Conservation (phyloP, 163 green algal species). For the Volvox carteri region DNA sequence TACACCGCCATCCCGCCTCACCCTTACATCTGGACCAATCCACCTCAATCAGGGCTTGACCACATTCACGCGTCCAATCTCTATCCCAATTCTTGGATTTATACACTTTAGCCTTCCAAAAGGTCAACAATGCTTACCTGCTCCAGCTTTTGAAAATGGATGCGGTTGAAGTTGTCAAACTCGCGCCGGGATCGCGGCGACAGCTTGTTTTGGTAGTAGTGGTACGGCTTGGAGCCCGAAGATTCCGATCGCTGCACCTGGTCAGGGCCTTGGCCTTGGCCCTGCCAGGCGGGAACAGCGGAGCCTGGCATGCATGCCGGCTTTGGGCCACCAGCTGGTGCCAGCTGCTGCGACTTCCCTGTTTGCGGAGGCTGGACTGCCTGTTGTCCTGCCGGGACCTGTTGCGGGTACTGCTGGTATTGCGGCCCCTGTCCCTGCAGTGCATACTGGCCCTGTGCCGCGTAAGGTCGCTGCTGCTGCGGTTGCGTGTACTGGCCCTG, state of each 20-base stretch:
- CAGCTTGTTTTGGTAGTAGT: constrained; percentile 58
- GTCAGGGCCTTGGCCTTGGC: not conserved
- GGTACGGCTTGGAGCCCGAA: constrained; percentile 7
- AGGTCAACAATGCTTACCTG: constrained; percentile 43
- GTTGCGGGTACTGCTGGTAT: not conserved
- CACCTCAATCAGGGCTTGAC: too few relatives aligned
- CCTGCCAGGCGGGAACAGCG: constrained; percentile 12
- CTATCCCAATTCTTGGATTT: too few relatives aligned
- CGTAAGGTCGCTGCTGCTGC: not conserved
- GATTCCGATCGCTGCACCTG: not conserved
- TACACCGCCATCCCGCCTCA: too few relatives aligned
- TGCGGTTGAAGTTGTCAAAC: constrained; percentile 74
- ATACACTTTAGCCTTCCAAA: too few relatives aligned
- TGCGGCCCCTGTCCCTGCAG: not conserved
- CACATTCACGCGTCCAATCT: too few relatives aligned
- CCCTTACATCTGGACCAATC: too few relatives aligned
- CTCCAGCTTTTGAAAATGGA: constrained; percentile 70
- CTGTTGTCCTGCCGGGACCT: constrained; percentile 20
- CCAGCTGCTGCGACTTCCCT: not conserved
- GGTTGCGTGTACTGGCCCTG: constrained; percentile 7
- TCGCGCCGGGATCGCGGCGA: constrained; percentile 59
- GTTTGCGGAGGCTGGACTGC: constrained; percentile 33
- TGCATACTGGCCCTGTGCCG: not conserved
- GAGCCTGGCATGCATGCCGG: not conserved
- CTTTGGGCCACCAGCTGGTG: constrained; percentile 1